These are phyloP conservation scores for Alternaria panax DNA, from an alignment of 2,329 filamentous ascomycete species.

Conservation along the genomic window DNA sequence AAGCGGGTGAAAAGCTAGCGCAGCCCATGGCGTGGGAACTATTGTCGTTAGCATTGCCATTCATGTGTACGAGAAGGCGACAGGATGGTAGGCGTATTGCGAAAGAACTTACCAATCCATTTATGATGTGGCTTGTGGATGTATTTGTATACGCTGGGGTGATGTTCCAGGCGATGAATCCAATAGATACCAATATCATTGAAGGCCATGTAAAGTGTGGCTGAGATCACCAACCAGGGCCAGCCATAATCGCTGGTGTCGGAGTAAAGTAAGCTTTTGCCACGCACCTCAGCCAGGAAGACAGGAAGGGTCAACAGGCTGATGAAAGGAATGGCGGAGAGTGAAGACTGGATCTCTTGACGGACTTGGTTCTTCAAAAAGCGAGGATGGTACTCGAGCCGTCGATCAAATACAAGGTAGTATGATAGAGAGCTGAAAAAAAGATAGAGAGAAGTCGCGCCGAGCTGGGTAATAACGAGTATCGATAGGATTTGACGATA, in stretches of 20 bases:
- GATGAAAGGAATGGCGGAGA: conserved; percentile 12
- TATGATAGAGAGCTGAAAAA: conserved; percentile 14
- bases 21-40: conserved; percentile 15
- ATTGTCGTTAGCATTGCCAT: neutral
- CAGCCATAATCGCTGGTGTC: conserved; percentile 9
- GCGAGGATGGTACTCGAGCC: conserved; percentile 13
- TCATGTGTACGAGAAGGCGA: neutral
- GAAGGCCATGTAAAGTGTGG: conserved; percentile 11
- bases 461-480: conserved; percentile 11
- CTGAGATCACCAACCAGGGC: conserved; percentile 7
- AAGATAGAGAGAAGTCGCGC: conserved; percentile 11
- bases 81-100: neutral
- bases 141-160: conserved; percentile 15
- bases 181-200: conserved; percentile 15
- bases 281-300: conserved; percentile 11
- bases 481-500: conserved; percentile 13
- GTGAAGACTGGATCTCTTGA: conserved; percentile 11
- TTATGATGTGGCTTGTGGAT: conserved; percentile 17
- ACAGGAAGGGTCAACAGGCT: conserved; percentile 10
- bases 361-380: conserved; percentile 15
- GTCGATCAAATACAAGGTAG: conserved; percentile 11
- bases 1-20: conserved; percentile 14
- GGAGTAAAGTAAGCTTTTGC: conserved; percentile 11
- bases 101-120: conserved; percentile 11
- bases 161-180: conserved; percentile 16